phyloP scores from a whole-genome alignment of 768 basidiomycete species.

The Plicaturopsis crispa region DNA sequence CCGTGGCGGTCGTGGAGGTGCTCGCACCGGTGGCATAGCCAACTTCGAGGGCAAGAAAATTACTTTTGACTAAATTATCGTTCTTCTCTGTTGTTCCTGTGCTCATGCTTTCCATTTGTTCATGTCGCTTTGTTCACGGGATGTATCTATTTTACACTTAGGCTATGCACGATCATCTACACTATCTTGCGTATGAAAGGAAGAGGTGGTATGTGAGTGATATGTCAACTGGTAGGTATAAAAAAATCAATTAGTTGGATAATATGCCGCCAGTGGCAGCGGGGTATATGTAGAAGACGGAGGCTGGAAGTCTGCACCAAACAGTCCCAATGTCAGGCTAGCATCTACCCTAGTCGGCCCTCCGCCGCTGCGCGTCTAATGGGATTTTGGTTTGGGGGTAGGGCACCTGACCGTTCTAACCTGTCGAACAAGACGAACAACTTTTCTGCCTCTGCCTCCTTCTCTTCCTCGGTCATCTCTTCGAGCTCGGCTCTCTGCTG shows the following conservation, averaged over 20 bases:
- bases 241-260: too few relatives aligned
- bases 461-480: slow-evolving; percentile 92
- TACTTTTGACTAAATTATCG: slow-evolving; percentile 27
- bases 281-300: too few relatives aligned
- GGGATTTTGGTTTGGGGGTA: slow-evolving; percentile 61
- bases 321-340: too few relatives aligned
- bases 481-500: slow-evolving; percentile 28
- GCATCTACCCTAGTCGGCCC: slow-evolving; percentile 15
- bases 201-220: too few relatives aligned
- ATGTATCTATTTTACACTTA: background rate
- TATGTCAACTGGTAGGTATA: too few relatives aligned
- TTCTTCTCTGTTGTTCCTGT: background rate
- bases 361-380: slow-evolving; percentile 63
- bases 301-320: too few relatives aligned
- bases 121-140: background rate
- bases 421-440: slow-evolving; percentile 89
- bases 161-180: too few relatives aligned
- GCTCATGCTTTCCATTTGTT: background rate
- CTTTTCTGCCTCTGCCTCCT: slow-evolving; percentile 87
- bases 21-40: slow-evolving; percentile 47
- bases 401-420: slow-evolving; percentile 67
- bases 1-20: slow-evolving; percentile 31
- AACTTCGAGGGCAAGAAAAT: slow-evolving; percentile 45
- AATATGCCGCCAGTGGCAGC: too few relatives aligned
- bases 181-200: too few relatives aligned